Evolutionary conservation across 2,329 filamentous ascomycete genomes (phyloP).

Genomic region (Diaporthe batatas): DNA sequence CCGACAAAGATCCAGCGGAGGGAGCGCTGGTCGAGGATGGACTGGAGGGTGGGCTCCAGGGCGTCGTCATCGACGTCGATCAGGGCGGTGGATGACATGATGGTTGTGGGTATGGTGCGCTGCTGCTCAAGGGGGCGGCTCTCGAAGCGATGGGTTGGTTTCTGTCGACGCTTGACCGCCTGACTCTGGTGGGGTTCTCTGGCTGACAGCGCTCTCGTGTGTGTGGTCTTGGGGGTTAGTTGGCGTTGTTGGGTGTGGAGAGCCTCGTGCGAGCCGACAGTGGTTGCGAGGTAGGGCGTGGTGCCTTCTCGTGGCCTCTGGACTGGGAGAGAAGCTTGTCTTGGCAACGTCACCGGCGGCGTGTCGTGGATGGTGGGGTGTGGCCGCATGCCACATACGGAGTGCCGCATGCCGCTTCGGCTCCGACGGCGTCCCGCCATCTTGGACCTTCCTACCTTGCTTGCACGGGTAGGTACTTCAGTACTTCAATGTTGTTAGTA

Average conservation of each 20-base stretch:
- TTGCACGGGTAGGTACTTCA: no score
- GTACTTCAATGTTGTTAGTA: no score
- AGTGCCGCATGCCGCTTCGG: conserved; percentile 7
- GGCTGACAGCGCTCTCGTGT: neutral
- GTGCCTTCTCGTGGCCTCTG: conserved; percentile 26
- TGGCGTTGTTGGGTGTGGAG: conserved; percentile 6
- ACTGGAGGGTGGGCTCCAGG: conserved; percentile 93
- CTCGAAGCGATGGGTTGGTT: conserved; percentile 23
- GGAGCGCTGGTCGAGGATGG: conserved; percentile 93
- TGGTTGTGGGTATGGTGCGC: conserved; percentile 36
- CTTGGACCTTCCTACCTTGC: neutral
- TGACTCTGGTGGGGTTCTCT: conserved; percentile 8
- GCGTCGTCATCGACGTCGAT: conserved; percentile 76
- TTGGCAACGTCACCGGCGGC: conserved; percentile 35
- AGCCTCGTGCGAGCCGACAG: neutral
- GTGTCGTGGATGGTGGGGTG: conserved; percentile 32
- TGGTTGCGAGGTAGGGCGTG: neutral
- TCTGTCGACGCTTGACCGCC: conserved; percentile 21
- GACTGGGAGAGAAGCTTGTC: conserved; percentile 21
- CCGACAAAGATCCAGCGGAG: conserved; percentile 99
- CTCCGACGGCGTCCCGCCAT: conserved; percentile 19
- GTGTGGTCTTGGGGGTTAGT: neutral
- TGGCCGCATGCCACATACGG: neutral
- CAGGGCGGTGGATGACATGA: conserved; percentile 57
- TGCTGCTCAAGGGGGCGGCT: neutral